Evolutionary conservation across 2,329 filamentous ascomycete species (phyloP).

Genomic region (Colletotrichum higginsianum): DNA sequence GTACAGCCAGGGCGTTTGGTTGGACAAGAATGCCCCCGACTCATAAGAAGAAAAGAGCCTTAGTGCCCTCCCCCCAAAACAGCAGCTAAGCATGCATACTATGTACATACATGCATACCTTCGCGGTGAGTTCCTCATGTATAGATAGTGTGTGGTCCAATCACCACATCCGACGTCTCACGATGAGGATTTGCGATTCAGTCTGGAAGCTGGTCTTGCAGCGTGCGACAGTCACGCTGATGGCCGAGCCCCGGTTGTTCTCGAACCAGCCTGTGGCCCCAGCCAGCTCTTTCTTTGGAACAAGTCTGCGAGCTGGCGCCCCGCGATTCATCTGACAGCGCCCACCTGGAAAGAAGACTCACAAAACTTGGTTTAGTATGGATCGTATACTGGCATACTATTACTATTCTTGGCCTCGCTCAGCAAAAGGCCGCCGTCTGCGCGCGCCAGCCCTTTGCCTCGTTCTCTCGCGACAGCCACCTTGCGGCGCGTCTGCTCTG

Average conservation of each 20-base stretch:
- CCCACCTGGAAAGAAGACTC: no score
- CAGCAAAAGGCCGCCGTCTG: conserved; percentile 11
- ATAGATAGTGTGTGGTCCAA: no score
- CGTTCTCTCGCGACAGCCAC: conserved; percentile 12
- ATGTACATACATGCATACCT: no score
- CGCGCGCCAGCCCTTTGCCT: conserved; percentile 12
- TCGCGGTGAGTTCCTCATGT: no score
- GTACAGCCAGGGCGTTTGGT: neutral
- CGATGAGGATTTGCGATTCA: neutral
- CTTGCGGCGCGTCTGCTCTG: conserved; percentile 20
- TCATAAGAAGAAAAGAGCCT: neutral
- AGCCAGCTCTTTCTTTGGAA: conserved; percentile 4
- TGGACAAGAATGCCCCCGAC: no score
- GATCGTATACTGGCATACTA: neutral
- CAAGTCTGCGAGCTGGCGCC: conserved; percentile 7
- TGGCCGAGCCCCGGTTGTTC: conserved; percentile 9
- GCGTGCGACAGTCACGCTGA: neutral
- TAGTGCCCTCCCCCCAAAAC: no score
- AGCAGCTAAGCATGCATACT: neutral
- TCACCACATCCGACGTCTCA: neutral
- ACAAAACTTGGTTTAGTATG: neutral
- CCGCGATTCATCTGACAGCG: neutral
- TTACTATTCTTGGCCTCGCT: conserved; percentile 24
- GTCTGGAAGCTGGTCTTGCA: neutral
- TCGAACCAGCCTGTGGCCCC: conserved; percentile 7